Evolutionary conservation across 768 basidiomycete species (phyloP).

Genomic region (Amanita exitialis): DNA sequence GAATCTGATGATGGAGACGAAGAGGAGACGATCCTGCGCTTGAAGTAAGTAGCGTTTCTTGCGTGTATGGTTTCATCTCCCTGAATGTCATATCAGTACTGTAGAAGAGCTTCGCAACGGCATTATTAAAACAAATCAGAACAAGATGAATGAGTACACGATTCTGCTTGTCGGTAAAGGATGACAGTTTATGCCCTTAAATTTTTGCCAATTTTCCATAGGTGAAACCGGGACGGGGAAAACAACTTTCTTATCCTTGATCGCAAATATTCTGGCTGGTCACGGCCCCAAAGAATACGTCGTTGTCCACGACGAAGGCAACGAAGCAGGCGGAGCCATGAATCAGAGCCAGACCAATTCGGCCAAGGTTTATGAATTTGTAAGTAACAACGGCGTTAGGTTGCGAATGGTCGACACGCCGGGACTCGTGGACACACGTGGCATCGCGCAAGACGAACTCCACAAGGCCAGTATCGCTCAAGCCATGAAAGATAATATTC

Average conservation of each 20-base stretch:
- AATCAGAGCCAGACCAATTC: slow-evolving; percentile 10
- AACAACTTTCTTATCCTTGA: slow-evolving; percentile 9
- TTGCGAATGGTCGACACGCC: slow-evolving; percentile 19
- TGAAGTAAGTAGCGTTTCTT: neutral
- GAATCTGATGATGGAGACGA: neutral
- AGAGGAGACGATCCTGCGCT: neutral
- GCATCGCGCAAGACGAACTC: slow-evolving; percentile 14
- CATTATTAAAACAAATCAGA: neutral
- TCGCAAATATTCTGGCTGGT: slow-evolving; percentile 11
- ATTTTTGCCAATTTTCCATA: neutral
- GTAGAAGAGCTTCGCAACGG: neutral
- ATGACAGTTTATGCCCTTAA: neutral
- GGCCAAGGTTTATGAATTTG: slow-evolving; percentile 8
- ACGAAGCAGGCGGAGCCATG: slow-evolving; percentile 8
- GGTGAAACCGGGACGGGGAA: slow-evolving; percentile 14
- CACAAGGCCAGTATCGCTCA: slow-evolving; percentile 16
- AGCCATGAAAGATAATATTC: slow-evolving; percentile 12
- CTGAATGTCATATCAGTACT: neutral
- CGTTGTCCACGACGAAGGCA: slow-evolving; percentile 2
- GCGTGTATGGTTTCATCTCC: neutral
- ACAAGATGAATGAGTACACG: neutral
- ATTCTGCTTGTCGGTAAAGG: neutral
- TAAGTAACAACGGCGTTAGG: slow-evolving; percentile 3
- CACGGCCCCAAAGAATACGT: slow-evolving; percentile 3
- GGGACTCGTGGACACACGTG: slow-evolving; percentile 19